A percentile compares a stretch with the other conserved stretches of the same genome.
Evolutionary conservation across 768 basidiomycete species (phyloP).

Genomic region (Peribolospora kevripleyi): DNA sequence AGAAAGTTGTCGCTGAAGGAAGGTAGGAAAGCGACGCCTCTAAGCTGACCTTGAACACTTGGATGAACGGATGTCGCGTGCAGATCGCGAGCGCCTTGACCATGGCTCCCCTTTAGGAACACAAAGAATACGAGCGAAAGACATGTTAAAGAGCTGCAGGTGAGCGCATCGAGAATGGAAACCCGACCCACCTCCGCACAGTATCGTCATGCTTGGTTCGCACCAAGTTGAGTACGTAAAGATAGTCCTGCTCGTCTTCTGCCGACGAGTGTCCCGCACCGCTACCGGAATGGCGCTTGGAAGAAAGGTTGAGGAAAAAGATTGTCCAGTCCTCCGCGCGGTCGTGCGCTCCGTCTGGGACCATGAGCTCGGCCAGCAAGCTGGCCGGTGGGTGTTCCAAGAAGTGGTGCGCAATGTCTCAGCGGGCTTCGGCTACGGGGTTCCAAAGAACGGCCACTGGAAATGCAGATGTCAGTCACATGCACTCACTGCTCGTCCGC

Average conservation of each 20-base stretch:
- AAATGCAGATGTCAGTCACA: neutral
- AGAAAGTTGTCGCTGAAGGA: no score
- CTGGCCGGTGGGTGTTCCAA: slow-evolving; percentile 22
- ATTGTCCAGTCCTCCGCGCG: slow-evolving; percentile 94
- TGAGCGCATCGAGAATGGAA: neutral
- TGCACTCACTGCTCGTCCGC: slow-evolving; percentile 65
- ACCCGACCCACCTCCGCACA: slow-evolving; percentile 37
- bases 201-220: slow-evolving; percentile 74
- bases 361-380: slow-evolving; percentile 85
- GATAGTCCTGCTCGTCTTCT: slow-evolving; percentile 27
- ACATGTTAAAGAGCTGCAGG: neutral
- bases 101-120: slow-evolving; percentile 46
- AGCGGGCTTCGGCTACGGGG: slow-evolving; percentile 5
- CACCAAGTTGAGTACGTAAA: slow-evolving; percentile 77
- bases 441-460: neutral
- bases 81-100: slow-evolving; percentile 89
- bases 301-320: slow-evolving; percentile 89
- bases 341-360: slow-evolving; percentile 90
- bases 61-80: slow-evolving; percentile 77
- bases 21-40: neutral
- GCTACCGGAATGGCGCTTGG: slow-evolving; percentile 31
- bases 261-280: neutral
- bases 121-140: neutral
- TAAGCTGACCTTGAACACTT: slow-evolving; percentile 66
- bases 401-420: neutral